phyloP scores from a whole-genome alignment of 306 rosid species.

The Lathyrus tuberosus region DNA sequence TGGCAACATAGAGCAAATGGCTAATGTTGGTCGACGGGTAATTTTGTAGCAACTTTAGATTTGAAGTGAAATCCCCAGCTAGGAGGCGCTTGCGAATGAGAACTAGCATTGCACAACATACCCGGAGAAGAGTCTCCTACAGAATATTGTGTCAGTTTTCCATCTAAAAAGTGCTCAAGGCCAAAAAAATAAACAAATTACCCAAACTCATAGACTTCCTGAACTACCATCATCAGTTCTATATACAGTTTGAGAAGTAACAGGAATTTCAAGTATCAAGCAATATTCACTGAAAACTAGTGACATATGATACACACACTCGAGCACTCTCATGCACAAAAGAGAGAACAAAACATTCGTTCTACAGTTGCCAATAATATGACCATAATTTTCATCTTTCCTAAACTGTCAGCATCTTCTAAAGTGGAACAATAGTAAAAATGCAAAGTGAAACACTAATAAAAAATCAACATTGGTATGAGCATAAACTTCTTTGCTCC shows the following conservation, averaged over 20 bases:
- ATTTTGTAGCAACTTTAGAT: constrained; percentile 89
- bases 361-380: neutral
- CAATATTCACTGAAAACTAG: neutral
- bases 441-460: constrained; percentile 6
- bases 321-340: neutral
- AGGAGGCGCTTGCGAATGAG: constrained; percentile 87
- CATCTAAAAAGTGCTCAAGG: neutral
- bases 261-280: constrained; percentile 19
- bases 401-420: neutral
- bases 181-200: constrained; percentile 19
- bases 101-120: constrained; percentile 96
- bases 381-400: constrained; percentile 26
- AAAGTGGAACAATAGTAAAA: neutral
- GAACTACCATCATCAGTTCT: constrained; percentile 18
- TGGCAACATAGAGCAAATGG: constrained; percentile 95
- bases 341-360: neutral
- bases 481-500: neutral
- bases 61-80: constrained; percentile 97
- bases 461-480: constrained; percentile 15
- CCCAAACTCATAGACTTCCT: constrained; percentile 8
- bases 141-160: constrained; percentile 30
- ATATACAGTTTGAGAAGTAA: constrained; percentile 23
- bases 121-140: constrained; percentile 91
- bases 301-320: neutral
- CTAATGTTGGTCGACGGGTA: constrained; percentile 93